Conservation (phyloP, 2,329 filamentous ascomycete genomes). For the Teratosphaeria epicoccoides region DNA sequence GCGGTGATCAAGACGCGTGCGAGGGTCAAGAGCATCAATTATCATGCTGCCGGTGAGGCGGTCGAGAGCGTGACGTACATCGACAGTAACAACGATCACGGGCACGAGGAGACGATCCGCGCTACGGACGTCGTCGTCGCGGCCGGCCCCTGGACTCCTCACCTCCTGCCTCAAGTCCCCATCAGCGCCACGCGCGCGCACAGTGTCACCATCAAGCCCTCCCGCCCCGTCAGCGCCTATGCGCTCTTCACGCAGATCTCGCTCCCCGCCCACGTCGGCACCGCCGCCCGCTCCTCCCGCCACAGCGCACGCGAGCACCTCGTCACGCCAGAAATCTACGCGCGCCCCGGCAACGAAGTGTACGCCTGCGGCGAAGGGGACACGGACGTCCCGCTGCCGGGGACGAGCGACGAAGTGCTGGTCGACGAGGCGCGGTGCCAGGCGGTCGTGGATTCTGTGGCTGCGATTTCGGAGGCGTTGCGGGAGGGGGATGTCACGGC, state of each 20-base stretch:
- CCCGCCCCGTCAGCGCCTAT: conserved; percentile 55
- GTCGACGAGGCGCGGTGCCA: conserved; percentile 69
- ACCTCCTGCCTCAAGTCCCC: conserved; percentile 43
- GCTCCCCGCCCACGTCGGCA: conserved; percentile 52
- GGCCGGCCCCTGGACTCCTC: conserved; percentile 52
- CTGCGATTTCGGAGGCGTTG: conserved; percentile 43
- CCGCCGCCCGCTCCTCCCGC: conserved; percentile 32
- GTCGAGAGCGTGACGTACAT: conserved; percentile 49
- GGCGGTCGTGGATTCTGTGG: conserved; percentile 72
- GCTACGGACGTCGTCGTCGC: conserved; percentile 50
- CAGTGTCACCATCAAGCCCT: conserved; percentile 50
- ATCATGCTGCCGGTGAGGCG: conserved; percentile 32
- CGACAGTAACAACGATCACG: conserved; percentile 35
- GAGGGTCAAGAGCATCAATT: conserved; percentile 58
- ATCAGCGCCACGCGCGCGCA: conserved; percentile 53
- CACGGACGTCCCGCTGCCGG: conserved; percentile 59
- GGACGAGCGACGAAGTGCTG: conserved; percentile 62
- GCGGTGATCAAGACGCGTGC: conserved; percentile 51
- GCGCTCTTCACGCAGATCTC: conserved; percentile 80
- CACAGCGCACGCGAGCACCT: conserved; percentile 39
- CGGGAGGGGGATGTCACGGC: conserved; percentile 48
- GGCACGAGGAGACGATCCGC: conserved; percentile 37
- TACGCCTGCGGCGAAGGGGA: conserved; percentile 95
- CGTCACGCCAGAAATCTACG: conserved; percentile 87
- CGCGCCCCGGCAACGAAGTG: conserved; percentile 75